phyloP scores from a whole-genome alignment of 345 rosid genomes.

The Hirschfeldia incana region DNA sequence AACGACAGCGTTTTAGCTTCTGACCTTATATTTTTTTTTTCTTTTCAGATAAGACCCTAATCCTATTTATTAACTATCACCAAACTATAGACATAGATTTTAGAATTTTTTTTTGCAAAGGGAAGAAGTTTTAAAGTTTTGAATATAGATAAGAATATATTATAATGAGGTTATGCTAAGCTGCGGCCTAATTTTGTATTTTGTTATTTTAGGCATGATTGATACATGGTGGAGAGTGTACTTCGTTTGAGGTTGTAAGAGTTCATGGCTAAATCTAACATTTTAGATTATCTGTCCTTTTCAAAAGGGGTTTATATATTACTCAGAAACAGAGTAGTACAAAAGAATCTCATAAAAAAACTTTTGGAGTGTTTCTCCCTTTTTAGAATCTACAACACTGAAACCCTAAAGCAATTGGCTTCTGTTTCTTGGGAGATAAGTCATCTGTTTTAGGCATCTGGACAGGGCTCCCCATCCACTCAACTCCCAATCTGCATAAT shows the following conservation, averaged over 20 bases:
- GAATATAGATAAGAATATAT: no score
- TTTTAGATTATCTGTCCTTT: neutral
- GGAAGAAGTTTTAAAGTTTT: neutral
- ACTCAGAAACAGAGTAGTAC: constrained; percentile 15
- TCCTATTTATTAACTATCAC: neutral
- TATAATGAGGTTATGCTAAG: no score
- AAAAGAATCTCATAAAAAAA: constrained; percentile 7
- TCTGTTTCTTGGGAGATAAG: constrained; percentile 49
- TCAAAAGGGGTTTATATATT: constrained; percentile 3
- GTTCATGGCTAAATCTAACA: neutral
- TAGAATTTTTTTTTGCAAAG: neutral
- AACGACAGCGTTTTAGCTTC: neutral
- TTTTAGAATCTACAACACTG: constrained; percentile 57
- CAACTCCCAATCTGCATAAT: constrained; percentile 61
- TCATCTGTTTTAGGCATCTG: constrained; percentile 68
- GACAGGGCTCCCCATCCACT: constrained; percentile 72
- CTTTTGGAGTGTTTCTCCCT: neutral
- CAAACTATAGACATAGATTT: neutral
- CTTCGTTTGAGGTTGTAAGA: neutral
- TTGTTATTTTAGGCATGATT: neutral
- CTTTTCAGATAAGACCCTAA: neutral
- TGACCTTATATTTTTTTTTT: neutral
- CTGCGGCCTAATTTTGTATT: neutral
- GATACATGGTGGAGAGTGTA: neutral
- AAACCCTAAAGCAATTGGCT: constrained; percentile 44